Base-by-base conservation (phyloP, 208 protist genomes). In the Leishmania gerbilli region DNA sequence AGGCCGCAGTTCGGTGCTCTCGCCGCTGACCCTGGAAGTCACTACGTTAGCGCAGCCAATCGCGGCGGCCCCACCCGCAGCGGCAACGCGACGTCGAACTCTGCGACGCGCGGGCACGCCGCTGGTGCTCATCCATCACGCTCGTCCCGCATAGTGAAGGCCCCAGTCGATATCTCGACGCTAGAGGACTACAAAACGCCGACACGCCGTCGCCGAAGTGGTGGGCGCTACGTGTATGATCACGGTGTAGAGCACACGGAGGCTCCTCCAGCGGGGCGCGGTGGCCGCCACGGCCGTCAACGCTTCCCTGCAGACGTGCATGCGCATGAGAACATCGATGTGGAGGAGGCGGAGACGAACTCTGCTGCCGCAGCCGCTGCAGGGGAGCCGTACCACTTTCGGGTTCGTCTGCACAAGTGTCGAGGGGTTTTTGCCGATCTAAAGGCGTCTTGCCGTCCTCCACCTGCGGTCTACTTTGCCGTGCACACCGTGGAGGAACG, bases 401-500 rank as follows among this genome's bases (percentile, higher is more conserved):
- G 89, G 56, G 84, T 97, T 21, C 86, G 91, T 71, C 79, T 97
- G 34, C 86, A 95, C 80, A 83, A 88, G 62, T 85, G 78, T 37
- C 64, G 77, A 31, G 87, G 82, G 7, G 80, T 86, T 9, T 86
- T 93, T 19, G 84, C 82, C 34, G 84, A 93, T 64, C 78, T 92
- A 60, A 71, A 87, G 58, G 84, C 78, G 19, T 51, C 71, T 8
- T 65, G 74, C 58, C 75, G 86, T 49, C 58, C 71, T 27, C 74
- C 80, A 24, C 90, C 88, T 37, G 75, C 76, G 17, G 86, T 91
- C 2, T 94, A 90, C 84, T 87, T 97, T 56, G 83, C 82, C 0
- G 68, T 97, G 51, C 90, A 94, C 85, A 92, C 90, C 2, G 65
- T 85, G 6, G 84, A 90, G 75, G 90, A 92, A 69, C 88, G 93